phyloP scores from a whole-genome alignment of 495 filamentous ascomycete species.

The Aspergillus taichungensis region DNA sequence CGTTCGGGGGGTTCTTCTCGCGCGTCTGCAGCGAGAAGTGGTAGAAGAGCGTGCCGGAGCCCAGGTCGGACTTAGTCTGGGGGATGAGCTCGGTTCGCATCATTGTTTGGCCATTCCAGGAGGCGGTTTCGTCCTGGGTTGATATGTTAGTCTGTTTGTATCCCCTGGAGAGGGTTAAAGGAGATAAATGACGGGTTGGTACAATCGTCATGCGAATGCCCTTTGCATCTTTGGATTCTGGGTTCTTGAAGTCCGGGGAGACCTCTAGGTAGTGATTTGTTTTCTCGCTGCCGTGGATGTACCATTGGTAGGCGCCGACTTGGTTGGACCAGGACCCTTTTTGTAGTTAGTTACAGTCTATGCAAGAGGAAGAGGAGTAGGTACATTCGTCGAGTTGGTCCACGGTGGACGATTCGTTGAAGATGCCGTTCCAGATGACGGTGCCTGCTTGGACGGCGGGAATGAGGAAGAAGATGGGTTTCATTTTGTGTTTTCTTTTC shows the following conservation, averaged over 20 bases:
- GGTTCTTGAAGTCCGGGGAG: constrained; percentile 52
- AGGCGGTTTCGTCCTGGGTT: constrained; percentile 43
- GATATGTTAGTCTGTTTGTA: background rate
- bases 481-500: no score
- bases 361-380: background rate
- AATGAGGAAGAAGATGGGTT: constrained; percentile 8
- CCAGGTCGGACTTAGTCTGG: constrained; percentile 55
- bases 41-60: constrained; percentile 54
- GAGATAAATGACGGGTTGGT: no score
- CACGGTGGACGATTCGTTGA: constrained; percentile 13
- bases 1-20: constrained; percentile 49
- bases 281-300: constrained; percentile 53
- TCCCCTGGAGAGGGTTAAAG: no score
- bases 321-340: constrained; percentile 58
- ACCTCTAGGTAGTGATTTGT: constrained; percentile 53
- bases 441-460: constrained; percentile 15
- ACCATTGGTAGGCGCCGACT: constrained; percentile 63
- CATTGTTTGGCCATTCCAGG: constrained; percentile 55
- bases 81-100: constrained; percentile 58
- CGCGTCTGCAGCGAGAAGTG: constrained; percentile 59
- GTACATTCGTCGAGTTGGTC: constrained; percentile 19
- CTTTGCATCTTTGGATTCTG: constrained; percentile 52
- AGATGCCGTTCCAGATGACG: constrained; percentile 21
- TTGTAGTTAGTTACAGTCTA: constrained; percentile 5
- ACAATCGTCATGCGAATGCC: constrained; percentile 64